Percentiles rank a stretch among this genome's conserved stretches.
Conservation (phyloP, 129 eudicot genomes). For the Lactuca sativa region DNA sequence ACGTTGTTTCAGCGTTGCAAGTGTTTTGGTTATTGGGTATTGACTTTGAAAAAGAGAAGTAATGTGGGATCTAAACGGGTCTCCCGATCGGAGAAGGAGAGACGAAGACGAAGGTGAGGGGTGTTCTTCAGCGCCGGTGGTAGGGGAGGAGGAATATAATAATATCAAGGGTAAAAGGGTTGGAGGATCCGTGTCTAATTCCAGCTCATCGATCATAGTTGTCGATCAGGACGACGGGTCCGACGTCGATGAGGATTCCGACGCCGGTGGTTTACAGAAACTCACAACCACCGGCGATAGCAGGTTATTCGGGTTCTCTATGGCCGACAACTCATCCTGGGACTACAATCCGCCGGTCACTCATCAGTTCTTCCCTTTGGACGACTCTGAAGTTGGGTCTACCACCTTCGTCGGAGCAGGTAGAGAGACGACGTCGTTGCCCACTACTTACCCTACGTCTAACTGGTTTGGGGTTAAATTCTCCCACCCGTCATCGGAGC, state of each 20-base stretch:
- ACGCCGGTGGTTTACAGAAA: conserved; percentile 29
- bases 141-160: conserved; percentile 16
- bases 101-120: conserved; percentile 11
- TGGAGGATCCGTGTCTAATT: conserved; percentile 51
- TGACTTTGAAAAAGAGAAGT: neutral
- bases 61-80: conserved; percentile 96
- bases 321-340: conserved; percentile 30
- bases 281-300: conserved; percentile 28
- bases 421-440: conserved; percentile 3
- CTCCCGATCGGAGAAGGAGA: conserved; percentile 43
- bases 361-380: conserved; percentile 74
- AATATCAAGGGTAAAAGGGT: conserved; percentile 51
- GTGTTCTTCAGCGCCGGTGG: neutral
- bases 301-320: conserved; percentile 52
- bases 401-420: conserved; percentile 19
- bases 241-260: conserved; percentile 40
- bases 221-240: conserved; percentile 40
- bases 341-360: conserved; percentile 53
- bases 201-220: conserved; percentile 70
- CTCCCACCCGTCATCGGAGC: conserved; percentile 38
- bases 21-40: neutral
- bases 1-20: neutral
- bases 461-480: conserved; percentile 72
- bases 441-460: conserved; percentile 44
- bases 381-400: conserved; percentile 33